Evolutionary conservation across 192 early-diverging fungal species (phyloP).

Genomic region (Rhizophagus prolifer): DNA sequence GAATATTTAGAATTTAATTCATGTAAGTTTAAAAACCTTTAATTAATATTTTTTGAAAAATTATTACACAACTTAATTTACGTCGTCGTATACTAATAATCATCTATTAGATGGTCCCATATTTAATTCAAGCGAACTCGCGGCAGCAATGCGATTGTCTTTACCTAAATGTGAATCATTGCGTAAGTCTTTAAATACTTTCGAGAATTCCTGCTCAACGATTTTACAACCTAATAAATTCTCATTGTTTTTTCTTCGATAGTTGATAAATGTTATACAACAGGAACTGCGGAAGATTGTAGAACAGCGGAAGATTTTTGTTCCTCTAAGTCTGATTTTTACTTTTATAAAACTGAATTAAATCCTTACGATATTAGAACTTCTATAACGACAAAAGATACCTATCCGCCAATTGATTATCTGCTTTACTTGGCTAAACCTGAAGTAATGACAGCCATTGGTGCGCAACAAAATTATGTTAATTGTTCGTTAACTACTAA

Average conservation of each 20-base stretch:
- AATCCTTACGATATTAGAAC: conserved; percentile 72
- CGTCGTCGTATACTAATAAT: conserved; percentile 20
- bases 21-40: conserved; percentile 36
- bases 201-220: not conserved
- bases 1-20: conserved; percentile 34
- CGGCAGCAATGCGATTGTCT: conserved; percentile 28
- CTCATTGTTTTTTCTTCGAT: not conserved
- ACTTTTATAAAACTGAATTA: conserved; percentile 33
- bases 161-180: conserved; percentile 22
- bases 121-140: conserved; percentile 53
- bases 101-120: conserved; percentile 43
- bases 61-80: no score
- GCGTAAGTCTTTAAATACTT: not conserved
- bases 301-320: conserved; percentile 41
- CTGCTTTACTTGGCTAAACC: conserved; percentile 52
- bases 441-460: conserved; percentile 52
- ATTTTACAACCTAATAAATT: not conserved
- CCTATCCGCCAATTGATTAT: conserved; percentile 62
- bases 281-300: conserved; percentile 22
- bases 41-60: no score
- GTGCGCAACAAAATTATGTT: conserved; percentile 47
- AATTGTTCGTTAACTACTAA: conserved; percentile 56
- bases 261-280: conserved; percentile 11
- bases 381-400: conserved; percentile 31
- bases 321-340: not conserved